phyloP scores from a whole-genome alignment of 2,329 filamentous ascomycete genomes.

The Arachnomyces sp. region DNA sequence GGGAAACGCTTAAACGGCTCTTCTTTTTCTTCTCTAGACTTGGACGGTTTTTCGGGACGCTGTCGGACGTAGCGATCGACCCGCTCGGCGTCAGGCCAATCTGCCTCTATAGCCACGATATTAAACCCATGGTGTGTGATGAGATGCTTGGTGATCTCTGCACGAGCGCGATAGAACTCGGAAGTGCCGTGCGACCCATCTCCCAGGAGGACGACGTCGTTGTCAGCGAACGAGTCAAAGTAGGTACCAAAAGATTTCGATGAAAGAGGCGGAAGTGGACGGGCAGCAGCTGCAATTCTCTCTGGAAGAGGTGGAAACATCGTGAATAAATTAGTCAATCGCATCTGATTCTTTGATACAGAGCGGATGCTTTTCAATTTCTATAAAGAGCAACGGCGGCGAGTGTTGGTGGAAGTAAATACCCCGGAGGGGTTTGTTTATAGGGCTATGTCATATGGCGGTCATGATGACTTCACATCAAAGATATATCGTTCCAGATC shows the following conservation, averaged over 20 bases:
- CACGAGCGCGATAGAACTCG: constrained; percentile 47
- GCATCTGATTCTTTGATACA: too few relatives aligned
- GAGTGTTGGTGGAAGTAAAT: too few relatives aligned
- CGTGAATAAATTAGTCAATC: too few relatives aligned
- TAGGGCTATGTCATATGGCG: too few relatives aligned
- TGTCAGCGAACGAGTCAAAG: constrained; percentile 35
- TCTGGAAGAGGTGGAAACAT: constrained; percentile 24
- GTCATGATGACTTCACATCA: too few relatives aligned
- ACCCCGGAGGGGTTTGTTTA: too few relatives aligned
- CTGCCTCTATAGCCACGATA: constrained; percentile 45
- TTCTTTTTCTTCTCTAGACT: constrained; percentile 20
- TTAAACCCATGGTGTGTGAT: constrained; percentile 46
- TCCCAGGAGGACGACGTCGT: constrained; percentile 38
- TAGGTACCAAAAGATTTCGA: constrained; percentile 31
- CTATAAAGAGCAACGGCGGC: too few relatives aligned
- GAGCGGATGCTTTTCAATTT: too few relatives aligned
- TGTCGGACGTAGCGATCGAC: constrained; percentile 46
- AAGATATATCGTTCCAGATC: too few relatives aligned
- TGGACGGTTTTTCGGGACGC: constrained; percentile 31
- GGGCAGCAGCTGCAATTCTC: constrained; percentile 28
- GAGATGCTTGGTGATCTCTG: constrained; percentile 45
- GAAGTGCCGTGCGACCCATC: constrained; percentile 48
- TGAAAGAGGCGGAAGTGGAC: constrained; percentile 28
- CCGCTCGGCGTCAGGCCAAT: constrained; percentile 48
- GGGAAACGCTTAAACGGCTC: constrained; percentile 45